Evolutionary conservation across 768 basidiomycete species (phyloP).

Genomic region (Amanita molliuscula): DNA sequence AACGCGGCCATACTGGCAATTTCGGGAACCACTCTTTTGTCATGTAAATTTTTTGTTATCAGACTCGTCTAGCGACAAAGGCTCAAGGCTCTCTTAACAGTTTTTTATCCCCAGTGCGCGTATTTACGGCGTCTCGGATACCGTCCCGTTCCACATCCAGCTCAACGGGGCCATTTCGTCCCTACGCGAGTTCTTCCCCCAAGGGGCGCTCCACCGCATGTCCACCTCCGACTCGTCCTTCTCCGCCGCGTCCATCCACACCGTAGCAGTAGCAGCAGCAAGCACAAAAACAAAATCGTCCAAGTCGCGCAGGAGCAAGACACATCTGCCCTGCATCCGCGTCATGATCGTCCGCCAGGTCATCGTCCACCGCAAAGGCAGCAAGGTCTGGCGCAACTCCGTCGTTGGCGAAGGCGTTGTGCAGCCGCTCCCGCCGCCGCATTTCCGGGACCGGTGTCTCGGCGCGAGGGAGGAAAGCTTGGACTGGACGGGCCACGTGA

Average conservation of each 20-base stretch:
- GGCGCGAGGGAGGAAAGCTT: constrained; percentile 25
- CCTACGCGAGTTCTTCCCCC: constrained; percentile 28
- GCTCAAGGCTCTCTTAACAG: constrained; percentile 19
- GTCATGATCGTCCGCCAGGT: constrained; percentile 45
- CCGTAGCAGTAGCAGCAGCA: not conserved
- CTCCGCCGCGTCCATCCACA: constrained; percentile 15
- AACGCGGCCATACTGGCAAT: constrained; percentile 20
- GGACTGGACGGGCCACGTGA: constrained; percentile 54
- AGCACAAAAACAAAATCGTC: not conserved
- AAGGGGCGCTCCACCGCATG: not conserved
- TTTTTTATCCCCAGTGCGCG: constrained; percentile 49
- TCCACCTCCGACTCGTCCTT: constrained; percentile 4
- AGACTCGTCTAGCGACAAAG: not conserved
- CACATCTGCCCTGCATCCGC: constrained; percentile 22
- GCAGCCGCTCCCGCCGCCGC: constrained; percentile 30
- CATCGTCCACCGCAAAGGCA: constrained; percentile 21
- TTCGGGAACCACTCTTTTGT: constrained; percentile 31
- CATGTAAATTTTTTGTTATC: constrained; percentile 31
- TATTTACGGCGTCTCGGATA: constrained; percentile 42
- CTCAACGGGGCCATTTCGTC: constrained; percentile 36
- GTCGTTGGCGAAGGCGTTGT: constrained; percentile 40
- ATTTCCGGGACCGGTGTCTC: constrained; percentile 10
- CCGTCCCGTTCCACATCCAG: constrained; percentile 59
- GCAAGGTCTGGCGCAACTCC: constrained; percentile 26
- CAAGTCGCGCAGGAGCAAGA: not conserved